A percentile compares a stretch with the other conserved stretches of the same genome.
phyloP scores from a whole-genome alignment of 371 early-diverging fungal genomes.

The Phascolomyces articulosus region DNA sequence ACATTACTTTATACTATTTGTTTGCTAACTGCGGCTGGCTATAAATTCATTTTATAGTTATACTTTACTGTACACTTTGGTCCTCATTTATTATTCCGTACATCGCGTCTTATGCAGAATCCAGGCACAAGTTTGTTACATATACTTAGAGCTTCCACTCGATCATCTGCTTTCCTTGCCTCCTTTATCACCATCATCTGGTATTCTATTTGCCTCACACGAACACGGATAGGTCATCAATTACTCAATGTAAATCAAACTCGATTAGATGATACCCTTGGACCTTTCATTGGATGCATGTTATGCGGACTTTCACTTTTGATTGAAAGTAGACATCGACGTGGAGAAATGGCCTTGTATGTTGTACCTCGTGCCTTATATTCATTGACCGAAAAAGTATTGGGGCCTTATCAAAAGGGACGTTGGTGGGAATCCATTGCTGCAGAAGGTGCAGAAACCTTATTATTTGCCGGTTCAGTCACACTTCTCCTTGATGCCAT shows the following conservation, averaged over 20 bases:
- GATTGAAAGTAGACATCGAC: slow-evolving; percentile 59
- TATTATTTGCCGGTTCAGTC: slow-evolving; percentile 46
- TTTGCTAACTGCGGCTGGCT: no score
- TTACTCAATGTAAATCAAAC: slow-evolving; percentile 36
- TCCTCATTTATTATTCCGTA: slow-evolving; percentile 60
- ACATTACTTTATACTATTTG: background rate
- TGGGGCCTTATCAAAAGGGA: slow-evolving; percentile 41
- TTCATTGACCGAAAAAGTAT: slow-evolving; percentile 53
- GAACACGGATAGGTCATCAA: slow-evolving; percentile 56
- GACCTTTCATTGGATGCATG: slow-evolving; percentile 59
- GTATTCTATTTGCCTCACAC: slow-evolving; percentile 60
- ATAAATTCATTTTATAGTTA: slow-evolving; percentile 30
- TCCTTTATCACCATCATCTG: slow-evolving; percentile 62
- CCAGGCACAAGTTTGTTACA: slow-evolving; percentile 37
- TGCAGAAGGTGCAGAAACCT: slow-evolving; percentile 33
- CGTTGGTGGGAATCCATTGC: slow-evolving; percentile 38
- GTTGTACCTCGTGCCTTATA: slow-evolving; percentile 62
- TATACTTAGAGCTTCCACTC: slow-evolving; percentile 48
- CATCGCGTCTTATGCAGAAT: slow-evolving; percentile 34
- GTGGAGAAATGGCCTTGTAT: slow-evolving; percentile 70
- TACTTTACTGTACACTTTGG: slow-evolving; percentile 65
- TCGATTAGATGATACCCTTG: slow-evolving; percentile 45
- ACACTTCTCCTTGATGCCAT: slow-evolving; percentile 45
- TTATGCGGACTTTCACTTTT: slow-evolving; percentile 64
- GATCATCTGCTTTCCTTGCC: slow-evolving; percentile 67